phyloP scores from a whole-genome alignment of 1,139 yeast genomes.

The Ogataea hybrid region DNA sequence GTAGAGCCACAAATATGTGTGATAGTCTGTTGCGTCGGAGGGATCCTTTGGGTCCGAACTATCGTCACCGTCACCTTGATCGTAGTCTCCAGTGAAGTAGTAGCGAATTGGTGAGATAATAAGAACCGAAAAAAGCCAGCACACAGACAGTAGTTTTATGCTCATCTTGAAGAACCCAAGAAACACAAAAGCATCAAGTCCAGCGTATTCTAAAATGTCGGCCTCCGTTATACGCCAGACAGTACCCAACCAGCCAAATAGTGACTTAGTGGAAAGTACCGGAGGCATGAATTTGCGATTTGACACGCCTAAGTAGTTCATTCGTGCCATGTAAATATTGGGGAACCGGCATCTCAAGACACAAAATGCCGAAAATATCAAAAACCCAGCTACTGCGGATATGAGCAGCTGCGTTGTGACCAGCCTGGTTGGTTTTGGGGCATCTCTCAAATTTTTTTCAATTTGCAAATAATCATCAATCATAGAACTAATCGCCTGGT shows the following conservation, averaged over 20 bases:
- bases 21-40: constrained; percentile 31
- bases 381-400: constrained; percentile 42
- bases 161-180: constrained; percentile 74
- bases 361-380: constrained; percentile 45
- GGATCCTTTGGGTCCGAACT: constrained; percentile 18
- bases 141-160: constrained; percentile 51
- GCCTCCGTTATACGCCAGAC: constrained; percentile 65
- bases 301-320: constrained; percentile 27
- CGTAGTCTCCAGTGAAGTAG: constrained; percentile 61
- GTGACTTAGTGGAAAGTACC: constrained; percentile 39
- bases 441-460: constrained; percentile 28
- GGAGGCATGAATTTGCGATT: constrained; percentile 35
- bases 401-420: constrained; percentile 42
- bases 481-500: constrained; percentile 10
- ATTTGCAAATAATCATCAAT: constrained; percentile 16
- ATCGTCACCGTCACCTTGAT: constrained; percentile 38
- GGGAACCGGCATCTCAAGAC: constrained; percentile 46
- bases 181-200: constrained; percentile 89
- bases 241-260: constrained; percentile 79
- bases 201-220: constrained; percentile 84
- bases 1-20: constrained; percentile 66
- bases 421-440: constrained; percentile 28
- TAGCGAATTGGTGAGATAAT: constrained; percentile 69
- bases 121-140: constrained; percentile 54
- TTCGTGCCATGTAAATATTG: constrained; percentile 47